A percentile compares a stretch with the other conserved stretches of the same genome.
phyloP scores from a whole-genome alignment of 1,284 basidiomycete species.

The Sporisorium graminicola region DNA sequence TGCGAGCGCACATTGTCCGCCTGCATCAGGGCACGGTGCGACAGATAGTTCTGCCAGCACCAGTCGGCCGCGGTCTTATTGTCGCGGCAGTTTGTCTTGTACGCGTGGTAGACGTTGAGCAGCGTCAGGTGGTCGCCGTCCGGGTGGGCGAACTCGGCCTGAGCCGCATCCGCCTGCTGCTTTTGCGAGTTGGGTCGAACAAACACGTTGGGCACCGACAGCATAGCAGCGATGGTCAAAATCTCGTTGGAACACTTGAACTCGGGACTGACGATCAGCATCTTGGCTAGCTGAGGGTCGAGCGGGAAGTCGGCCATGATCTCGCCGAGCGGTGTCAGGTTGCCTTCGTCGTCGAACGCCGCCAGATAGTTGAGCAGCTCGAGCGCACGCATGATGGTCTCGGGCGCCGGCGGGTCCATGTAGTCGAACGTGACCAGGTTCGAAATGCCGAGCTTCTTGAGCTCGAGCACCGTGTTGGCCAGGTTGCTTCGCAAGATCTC shows the following conservation, averaged over 20 bases:
- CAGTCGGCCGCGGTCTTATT: conserved; percentile 73
- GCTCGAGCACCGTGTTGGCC: conserved; percentile 91
- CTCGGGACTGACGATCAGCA: conserved; percentile 92
- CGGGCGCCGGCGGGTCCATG: conserved; percentile 82
- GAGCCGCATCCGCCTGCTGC: conserved; percentile 91
- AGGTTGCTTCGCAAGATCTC: conserved; percentile 88
- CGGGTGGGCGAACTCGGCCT: conserved; percentile 87
- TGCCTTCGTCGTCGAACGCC: conserved; percentile 93
- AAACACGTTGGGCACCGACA: conserved; percentile 93
- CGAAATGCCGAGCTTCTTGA: conserved; percentile 87
- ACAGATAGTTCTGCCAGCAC: conserved; percentile 94
- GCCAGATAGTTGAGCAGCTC: conserved; percentile 93
- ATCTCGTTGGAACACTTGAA: conserved; percentile 97
- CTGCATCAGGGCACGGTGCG: conserved; percentile 84
- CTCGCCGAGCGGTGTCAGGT: conserved; percentile 85
- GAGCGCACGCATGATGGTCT: conserved; percentile 96
- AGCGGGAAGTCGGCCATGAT: conserved; percentile 99
- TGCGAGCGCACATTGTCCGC: conserved; percentile 97
- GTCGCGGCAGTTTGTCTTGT: conserved; percentile 75
- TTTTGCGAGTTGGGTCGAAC: conserved; percentile 82
- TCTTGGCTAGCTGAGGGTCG: conserved; percentile 92
- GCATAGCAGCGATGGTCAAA: conserved; percentile 93
- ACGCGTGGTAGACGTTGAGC: conserved; percentile 95
- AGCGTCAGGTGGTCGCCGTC: conserved; percentile 96
- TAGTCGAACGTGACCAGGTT: conserved; percentile 80